Evolutionary conservation across 805 yeast species (phyloP).

Genomic region (Metschnikowia santaceciliae): DNA sequence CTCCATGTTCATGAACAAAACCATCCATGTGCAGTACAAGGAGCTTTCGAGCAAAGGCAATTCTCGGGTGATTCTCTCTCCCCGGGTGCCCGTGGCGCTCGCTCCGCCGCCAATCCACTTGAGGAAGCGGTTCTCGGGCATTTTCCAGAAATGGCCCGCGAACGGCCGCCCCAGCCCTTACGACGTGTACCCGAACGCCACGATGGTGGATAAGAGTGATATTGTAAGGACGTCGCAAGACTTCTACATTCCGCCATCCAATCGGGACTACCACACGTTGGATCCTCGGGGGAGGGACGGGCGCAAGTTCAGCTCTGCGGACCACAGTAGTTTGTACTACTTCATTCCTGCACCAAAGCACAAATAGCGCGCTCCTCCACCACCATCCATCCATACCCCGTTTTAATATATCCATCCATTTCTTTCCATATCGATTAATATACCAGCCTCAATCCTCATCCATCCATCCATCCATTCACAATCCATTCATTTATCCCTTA

Average conservation of each 20-base stretch:
- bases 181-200: slow-evolving; percentile 25
- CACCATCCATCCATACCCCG: not conserved
- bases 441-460: too few relatives aligned
- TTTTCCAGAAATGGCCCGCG: slow-evolving; percentile 10
- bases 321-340: slow-evolving; percentile 12
- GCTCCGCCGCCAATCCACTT: slow-evolving; percentile 84
- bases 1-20: slow-evolving; percentile 63
- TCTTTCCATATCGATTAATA: too few relatives aligned
- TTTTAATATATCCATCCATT: not conserved
- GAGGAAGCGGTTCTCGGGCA: slow-evolving; percentile 11
- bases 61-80: slow-evolving; percentile 26
- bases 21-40: slow-evolving; percentile 82
- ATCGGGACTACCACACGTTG: slow-evolving; percentile 6
- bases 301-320: slow-evolving; percentile 7
- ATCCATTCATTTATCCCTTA: too few relatives aligned
- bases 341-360: slow-evolving; percentile 12
- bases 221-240: slow-evolving; percentile 10
- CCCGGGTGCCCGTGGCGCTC: slow-evolving; percentile 32
- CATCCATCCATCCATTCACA: too few relatives aligned
- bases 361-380: slow-evolving; percentile 1
- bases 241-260: slow-evolving; percentile 8
- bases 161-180: slow-evolving; percentile 8
- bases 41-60: slow-evolving; percentile 39
- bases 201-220: slow-evolving; percentile 8
- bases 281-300: slow-evolving; percentile 9